Evolutionary conservation across 2,329 filamentous ascomycete species (phyloP), one percentile per base, ranked within the genome.

Genomic region (Exophiala spinifera): DNA sequence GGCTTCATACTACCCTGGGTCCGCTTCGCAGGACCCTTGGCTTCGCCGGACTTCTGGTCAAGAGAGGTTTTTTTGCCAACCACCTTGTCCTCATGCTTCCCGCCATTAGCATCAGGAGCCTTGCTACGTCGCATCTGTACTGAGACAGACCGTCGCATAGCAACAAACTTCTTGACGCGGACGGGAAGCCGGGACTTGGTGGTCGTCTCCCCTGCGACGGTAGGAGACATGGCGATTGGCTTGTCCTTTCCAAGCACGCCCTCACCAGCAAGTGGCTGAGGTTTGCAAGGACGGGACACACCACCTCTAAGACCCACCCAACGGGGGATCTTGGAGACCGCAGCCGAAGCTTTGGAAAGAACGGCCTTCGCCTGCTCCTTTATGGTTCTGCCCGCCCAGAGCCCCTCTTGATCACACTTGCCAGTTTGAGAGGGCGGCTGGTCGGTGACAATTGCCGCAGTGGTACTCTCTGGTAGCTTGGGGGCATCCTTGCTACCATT

Each of bases 401-500:
- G 44, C 52, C 51, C 51, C 39, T 34, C 48, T 10, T 39, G 23
- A 21, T 10, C 36, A 45, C 46, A 23, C 43, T 11, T 40, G 50
- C 47, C 46, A 45, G 53, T 37, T 28, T 14, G 39, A 34, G 49
- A 44, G 10, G 53, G 39, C 33, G 43, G 34, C 43, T 33, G 33
- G 46, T 43, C 50, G 13, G 50, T 39, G 34, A 50, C 56, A 56
- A 55, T 25, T 46, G 53, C 31, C 53, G 54, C 57, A 51, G 49
- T 51, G 53, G 47, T 49, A 21, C 34, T 42, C 50, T 43, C 46
- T 4, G 50, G 25, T 28, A 42, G 43, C 19, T 39, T 46, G 28
- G 57, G 57, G 53, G 53, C 57, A 56, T 54, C 57, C 47, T 17
- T 20, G 37, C 40, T 17, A 31, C 15, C 49, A 23, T 50, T 44